Evolutionary conservation across 192 early-diverging fungal species (phyloP).

Genomic region (Backusella morwellensis): DNA sequence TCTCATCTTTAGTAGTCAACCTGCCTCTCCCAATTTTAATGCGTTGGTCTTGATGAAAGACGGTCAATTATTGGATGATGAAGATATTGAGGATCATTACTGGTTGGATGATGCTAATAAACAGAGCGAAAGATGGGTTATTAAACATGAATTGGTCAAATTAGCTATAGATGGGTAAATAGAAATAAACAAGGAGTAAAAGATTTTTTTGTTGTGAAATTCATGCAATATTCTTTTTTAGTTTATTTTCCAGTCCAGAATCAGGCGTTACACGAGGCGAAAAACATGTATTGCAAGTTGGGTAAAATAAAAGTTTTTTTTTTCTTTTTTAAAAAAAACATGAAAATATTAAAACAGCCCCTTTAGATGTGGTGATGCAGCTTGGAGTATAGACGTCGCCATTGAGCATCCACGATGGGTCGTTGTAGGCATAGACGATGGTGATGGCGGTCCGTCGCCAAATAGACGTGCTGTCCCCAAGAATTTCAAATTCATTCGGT

Average conservation of each 20-base stretch:
- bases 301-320: constrained; percentile 1
- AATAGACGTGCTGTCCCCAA: constrained; percentile 6
- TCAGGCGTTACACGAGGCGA: constrained; percentile 6
- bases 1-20: neutral
- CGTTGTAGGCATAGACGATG: constrained; percentile 20
- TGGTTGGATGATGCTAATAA: neutral
- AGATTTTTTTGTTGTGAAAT: neutral
- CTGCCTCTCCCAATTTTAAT: constrained; percentile 2
- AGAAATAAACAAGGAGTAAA: neutral
- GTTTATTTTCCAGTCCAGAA: constrained; percentile 10
- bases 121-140: neutral
- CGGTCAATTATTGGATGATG: neutral
- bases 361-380: constrained; percentile 23
- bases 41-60: constrained; percentile 9
- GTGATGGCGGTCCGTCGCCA: neutral
- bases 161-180: constrained; percentile 28
- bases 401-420: constrained; percentile 9
- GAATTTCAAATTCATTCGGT: constrained; percentile 23
- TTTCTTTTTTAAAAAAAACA: neutral
- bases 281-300: constrained; percentile 25
- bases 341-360: neutral
- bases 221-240: constrained; percentile 4
- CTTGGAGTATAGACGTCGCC: constrained; percentile 11
- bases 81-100: neutral
- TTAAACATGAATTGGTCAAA: constrained; percentile 20